These are phyloP conservation scores for Orbilia brochopaga DNA, from an alignment of 2,329 filamentous ascomycete genomes.

Conservation along the genomic window DNA sequence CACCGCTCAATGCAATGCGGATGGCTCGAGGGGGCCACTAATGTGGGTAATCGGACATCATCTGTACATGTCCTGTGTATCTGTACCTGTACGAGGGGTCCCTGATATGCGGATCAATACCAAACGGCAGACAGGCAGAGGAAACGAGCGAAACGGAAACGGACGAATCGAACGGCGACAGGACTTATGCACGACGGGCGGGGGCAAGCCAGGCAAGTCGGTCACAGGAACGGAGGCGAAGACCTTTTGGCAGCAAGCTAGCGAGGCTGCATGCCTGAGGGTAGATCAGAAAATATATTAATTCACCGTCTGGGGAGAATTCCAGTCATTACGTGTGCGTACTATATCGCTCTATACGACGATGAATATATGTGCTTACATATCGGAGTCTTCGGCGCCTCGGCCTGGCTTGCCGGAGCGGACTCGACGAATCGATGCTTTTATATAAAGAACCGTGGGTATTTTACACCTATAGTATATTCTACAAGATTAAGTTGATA, in stretches of 20 bases:
- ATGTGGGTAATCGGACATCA: background rate
- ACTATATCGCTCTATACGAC: background rate
- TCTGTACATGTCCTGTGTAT: background rate
- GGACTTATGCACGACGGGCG: constrained; percentile 3
- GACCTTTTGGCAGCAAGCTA: background rate
- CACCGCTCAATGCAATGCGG: constrained; percentile 1
- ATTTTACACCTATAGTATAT: too few species aligned
- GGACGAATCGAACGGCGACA: background rate
- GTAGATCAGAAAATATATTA: too few species aligned
- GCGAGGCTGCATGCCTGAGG: too few species aligned
- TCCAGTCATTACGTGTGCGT: too few species aligned
- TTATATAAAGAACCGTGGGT: constrained; percentile 4
- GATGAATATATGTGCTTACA: background rate
- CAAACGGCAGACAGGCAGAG: background rate
- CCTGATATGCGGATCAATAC: constrained; percentile 5
- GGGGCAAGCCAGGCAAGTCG: background rate
- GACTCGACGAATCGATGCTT: background rate
- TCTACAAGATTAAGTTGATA: background rate
- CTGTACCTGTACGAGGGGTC: background rate
- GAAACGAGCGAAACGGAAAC: constrained; percentile 6
- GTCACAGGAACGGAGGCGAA: constrained; percentile 10
- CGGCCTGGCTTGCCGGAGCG: constrained; percentile 3
- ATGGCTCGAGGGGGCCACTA: background rate
- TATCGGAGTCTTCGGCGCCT: background rate
- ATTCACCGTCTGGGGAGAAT: too few species aligned